Base-by-base conservation (phyloP, 2,329 filamentous ascomycete genomes). In the Venturia carpophila region DNA sequence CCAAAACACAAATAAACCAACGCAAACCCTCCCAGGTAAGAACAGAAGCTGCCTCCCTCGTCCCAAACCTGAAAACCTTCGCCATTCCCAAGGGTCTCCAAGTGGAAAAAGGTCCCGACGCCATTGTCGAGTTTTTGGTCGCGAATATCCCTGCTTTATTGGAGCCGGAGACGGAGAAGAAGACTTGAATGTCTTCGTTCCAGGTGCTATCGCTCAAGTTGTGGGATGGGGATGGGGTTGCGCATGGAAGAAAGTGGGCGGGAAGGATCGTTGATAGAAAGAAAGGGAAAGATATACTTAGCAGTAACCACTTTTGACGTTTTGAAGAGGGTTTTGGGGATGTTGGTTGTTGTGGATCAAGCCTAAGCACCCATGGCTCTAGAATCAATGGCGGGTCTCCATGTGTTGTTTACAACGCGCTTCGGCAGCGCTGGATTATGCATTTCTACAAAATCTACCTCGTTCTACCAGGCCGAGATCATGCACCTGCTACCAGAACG, bases 51-150 rank as follows among this genome's bases (percentile, higher is more conserved):
- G 74, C 75, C 66, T 70, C 73, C 1, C 75, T 78, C 34, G 72
- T 77, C n/a, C 80, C 82, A 0, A 75, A 77, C 11, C 77, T 84
- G 67, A 80, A 79, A 71, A 81, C 79, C 0, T 78, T 82, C 69
- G 80, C 80, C 0, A 79, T 84, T 60, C 82, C 83, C 0, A 77
- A 82, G 41, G 82, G 82, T 0, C 69, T 85, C 63, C 82, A 84
- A 68, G 79, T 82, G 1, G 75, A 82, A 67, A 76, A 74, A 64
- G 82, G 82, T 0, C 82, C 82, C 0, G 82, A 84, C 71, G 82
- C 79, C 3, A 75, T 84, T n/a, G 80, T 84, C 0, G 80, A 82
- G 63, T 81, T 80, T 70, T 71, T 84, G 58, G 72, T 77, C 47
- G 76, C 79, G 68, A 64, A 64, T 52, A 5, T 64, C 15, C 63